Evolutionary conservation across 2,329 filamentous ascomycete genomes (phyloP).

Genomic region (Macroventuria anomochaeta): DNA sequence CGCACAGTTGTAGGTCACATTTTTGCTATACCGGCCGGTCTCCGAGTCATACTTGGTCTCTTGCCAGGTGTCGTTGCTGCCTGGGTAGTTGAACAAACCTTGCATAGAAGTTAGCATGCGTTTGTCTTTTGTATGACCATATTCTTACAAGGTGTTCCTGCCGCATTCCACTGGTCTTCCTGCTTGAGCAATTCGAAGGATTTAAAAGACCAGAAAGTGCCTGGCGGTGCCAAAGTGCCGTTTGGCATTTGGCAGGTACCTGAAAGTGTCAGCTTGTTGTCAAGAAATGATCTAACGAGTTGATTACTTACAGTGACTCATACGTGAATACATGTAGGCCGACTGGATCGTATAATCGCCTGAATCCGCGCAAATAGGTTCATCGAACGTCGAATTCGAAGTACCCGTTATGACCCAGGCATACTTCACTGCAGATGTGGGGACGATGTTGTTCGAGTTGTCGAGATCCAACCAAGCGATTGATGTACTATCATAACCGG

Average conservation of each 20-base stretch:
- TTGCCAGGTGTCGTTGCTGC: slow-evolving; percentile 5
- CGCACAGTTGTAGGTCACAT: not conserved
- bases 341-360: not conserved
- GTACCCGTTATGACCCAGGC: slow-evolving; percentile 17
- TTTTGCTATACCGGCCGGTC: not conserved
- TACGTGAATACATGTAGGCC: not conserved
- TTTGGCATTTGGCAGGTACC: slow-evolving; percentile 32
- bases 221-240: slow-evolving; percentile 23
- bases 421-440: slow-evolving; percentile 20
- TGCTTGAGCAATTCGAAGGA: not conserved
- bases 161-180: not conserved
- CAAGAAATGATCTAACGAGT: too few species aligned
- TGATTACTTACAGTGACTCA: not conserved
- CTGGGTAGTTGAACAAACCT: slow-evolving; percentile 17
- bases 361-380: slow-evolving; percentile 13
- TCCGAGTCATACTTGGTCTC: not conserved
- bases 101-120: not conserved
- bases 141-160: not conserved
- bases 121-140: too few species aligned
- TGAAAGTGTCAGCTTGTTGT: not conserved
- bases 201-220: not conserved
- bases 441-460: slow-evolving; percentile 36
- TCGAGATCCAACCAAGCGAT: slow-evolving; percentile 38
- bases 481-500: slow-evolving; percentile 44
- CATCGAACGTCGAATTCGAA: slow-evolving; percentile 21